These are phyloP conservation scores for Neurospora sp. DNA, from an alignment of 495 filamentous ascomycete genomes.

Conservation along the genomic window DNA sequence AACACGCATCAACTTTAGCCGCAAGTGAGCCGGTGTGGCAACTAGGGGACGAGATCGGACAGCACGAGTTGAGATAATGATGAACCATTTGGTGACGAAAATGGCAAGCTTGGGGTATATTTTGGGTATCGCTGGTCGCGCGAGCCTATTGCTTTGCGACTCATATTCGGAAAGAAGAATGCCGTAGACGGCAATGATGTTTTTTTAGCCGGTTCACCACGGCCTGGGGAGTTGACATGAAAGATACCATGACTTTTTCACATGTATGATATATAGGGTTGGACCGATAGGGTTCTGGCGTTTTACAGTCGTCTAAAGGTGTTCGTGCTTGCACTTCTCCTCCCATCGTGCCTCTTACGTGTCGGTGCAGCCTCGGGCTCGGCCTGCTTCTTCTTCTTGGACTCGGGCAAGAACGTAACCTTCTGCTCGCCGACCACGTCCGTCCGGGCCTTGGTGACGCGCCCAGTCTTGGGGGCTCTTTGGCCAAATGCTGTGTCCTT, in stretches of 20 bases:
- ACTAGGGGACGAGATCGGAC: neutral
- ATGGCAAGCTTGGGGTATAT: neutral
- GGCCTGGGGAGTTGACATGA: neutral
- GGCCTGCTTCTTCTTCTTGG: constrained; percentile 40
- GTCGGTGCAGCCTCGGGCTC: constrained; percentile 21
- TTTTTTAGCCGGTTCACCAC: constrained; percentile 1
- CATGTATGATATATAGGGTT: constrained; percentile 18
- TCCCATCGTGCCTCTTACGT: constrained; percentile 36
- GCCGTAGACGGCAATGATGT: neutral
- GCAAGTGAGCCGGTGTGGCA: constrained; percentile 8
- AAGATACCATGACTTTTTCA: constrained; percentile 10
- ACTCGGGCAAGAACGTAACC: constrained; percentile 69
- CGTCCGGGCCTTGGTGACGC: constrained; percentile 33
- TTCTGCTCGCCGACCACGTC: constrained; percentile 72
- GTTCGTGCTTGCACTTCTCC: constrained; percentile 66
- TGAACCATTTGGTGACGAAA: neutral
- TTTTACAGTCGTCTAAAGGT: constrained; percentile 52
- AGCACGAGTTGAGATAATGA: neutral
- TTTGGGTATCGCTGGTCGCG: neutral
- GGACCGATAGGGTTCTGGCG: constrained; percentile 10
- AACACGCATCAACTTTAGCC: constrained; percentile 21
- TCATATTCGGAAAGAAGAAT: neutral
- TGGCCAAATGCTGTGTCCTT: constrained; percentile 62
- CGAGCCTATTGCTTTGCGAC: neutral
- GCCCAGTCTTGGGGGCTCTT: constrained; percentile 40